Evolutionary conservation across 2,329 filamentous ascomycete species (phyloP).

Genomic region (Fusarium buharicum): DNA sequence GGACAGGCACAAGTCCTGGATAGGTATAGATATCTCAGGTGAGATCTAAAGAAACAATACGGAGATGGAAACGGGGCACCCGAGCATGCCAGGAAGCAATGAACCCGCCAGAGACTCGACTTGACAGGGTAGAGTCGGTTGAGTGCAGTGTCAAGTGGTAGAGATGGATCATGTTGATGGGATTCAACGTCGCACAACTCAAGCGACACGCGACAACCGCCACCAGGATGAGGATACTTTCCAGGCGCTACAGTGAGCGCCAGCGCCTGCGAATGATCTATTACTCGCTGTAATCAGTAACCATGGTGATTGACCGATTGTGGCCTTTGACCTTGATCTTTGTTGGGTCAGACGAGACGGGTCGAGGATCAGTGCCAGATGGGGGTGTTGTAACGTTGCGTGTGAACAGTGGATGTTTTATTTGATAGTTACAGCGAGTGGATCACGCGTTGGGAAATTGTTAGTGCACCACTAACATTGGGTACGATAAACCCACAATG

Average conservation of each 20-base stretch:
- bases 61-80: constrained; percentile 24
- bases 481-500: background rate
- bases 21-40: constrained; percentile 30
- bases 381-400: constrained; percentile 40
- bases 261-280: constrained; percentile 7
- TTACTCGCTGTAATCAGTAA: constrained; percentile 12
- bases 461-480: constrained; percentile 13
- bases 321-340: constrained; percentile 11
- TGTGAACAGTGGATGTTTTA: constrained; percentile 32
- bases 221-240: constrained; percentile 18
- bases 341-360: constrained; percentile 31
- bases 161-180: constrained; percentile 21
- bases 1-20: constrained; percentile 32
- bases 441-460: constrained; percentile 14
- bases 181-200: constrained; percentile 42
- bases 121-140: constrained; percentile 30
- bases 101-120: constrained; percentile 12
- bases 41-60: constrained; percentile 34
- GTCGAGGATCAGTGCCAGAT: constrained; percentile 34
- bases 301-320: constrained; percentile 11
- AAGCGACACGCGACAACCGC: constrained; percentile 37
- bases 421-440: background rate
- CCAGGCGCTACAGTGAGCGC: constrained; percentile 23
- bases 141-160: constrained; percentile 17
- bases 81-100: constrained; percentile 22